Evolutionary conservation across 345 rosid genomes (phyloP), one percentile per base, ranked within the genome.

Genomic region (Moringa oleifera): DNA sequence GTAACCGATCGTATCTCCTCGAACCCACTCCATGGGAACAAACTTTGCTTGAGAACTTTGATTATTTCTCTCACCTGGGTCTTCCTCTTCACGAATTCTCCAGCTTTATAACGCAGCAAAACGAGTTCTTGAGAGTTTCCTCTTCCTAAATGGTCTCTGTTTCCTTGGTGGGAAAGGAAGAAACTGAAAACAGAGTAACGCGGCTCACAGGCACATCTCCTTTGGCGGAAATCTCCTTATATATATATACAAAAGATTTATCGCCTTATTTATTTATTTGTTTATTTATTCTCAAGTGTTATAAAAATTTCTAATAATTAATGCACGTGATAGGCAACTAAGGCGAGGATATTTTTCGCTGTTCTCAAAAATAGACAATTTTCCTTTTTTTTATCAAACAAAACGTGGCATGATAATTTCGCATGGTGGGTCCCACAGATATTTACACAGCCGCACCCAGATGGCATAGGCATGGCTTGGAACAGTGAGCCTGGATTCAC

Each of bases 1-100:
- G 61, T 53, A 69, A 7, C 92, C 95, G 57, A 87, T 73, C 20
- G 77, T 68, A 21, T 78, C 81, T 36, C 97, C 95, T 69, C 97
- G 78, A 69, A 72, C 61, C 95, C 92, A 87, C 67, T 80, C 85
- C 84, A 84, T 83, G 28, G 71, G 5, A 64, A 50, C 33, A 58
- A 60, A 10, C 28, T 59, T 36, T 28, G 23, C 41, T n/a, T 17
- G 7, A 57, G 22, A 28, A 28, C 8, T 28, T 28, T 8, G n/a
- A n/a, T n/a, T n/a, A n/a, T n/a, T n/a, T n/a, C n/a, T n/a, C n/a
- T n/a, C n/a, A n/a, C n/a, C n/a, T n/a, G n/a, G 3, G 33, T 28
- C 33, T 28, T 28, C 8, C 33, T 28, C 8, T 28, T 28, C 8
- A 2, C 8, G 3, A 2, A 2, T 28, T 28, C 5, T 28, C 8